phyloP scores from a whole-genome alignment of 306 rosid species.

The Malus fusca region DNA sequence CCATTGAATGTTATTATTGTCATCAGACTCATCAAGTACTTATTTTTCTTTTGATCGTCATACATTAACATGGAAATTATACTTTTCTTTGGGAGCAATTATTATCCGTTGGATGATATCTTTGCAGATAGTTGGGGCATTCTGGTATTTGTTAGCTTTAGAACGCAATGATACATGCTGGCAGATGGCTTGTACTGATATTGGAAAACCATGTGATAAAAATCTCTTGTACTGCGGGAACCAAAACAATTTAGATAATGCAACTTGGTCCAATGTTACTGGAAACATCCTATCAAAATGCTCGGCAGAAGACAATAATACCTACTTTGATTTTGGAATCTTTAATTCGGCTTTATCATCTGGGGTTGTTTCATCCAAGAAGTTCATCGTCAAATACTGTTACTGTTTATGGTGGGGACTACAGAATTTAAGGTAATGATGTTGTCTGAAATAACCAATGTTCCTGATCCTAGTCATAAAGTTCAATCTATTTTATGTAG shows the following conservation, averaged over 20 bases:
- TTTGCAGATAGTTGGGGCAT: conserved; percentile 89
- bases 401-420: conserved; percentile 99
- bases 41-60: neutral
- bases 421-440: conserved; percentile 74
- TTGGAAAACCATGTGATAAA: conserved; percentile 13
- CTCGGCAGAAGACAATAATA: conserved; percentile 20
- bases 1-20: neutral
- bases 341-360: conserved; percentile 56
- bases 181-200: conserved; percentile 52
- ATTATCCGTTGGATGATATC: conserved; percentile 2
- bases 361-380: conserved; percentile 52
- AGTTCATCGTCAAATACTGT: conserved; percentile 71
- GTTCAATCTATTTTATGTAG: neutral
- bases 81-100: neutral
- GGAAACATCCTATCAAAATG: conserved; percentile 25
- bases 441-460: neutral
- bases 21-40: neutral
- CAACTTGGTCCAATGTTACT: conserved; percentile 26
- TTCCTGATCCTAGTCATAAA: neutral
- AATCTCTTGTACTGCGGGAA: conserved; percentile 67
- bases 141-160: conserved; percentile 90
- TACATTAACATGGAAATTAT: neutral
- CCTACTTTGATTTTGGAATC: conserved; percentile 76
- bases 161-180: conserved; percentile 93
- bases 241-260: conserved; percentile 22